Evolutionary conservation across 352 stramenopile genomes (phyloP).

Genomic region (Pythium scleroteichum): DNA sequence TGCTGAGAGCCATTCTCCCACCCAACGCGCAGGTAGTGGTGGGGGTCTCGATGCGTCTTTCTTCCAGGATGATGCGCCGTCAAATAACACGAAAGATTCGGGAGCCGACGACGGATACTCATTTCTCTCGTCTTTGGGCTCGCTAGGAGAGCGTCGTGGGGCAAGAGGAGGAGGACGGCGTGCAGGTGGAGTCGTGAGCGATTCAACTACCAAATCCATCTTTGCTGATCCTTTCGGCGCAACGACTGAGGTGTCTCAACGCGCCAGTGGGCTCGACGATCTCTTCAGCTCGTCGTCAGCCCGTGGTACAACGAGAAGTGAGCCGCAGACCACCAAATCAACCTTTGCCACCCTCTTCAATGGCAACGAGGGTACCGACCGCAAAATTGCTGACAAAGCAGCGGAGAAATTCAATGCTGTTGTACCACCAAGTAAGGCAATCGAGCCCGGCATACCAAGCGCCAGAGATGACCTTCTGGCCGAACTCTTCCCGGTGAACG

Average conservation of each 20-base stretch:
- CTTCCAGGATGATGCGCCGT: slow-evolving; percentile 25
- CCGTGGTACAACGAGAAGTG: background rate
- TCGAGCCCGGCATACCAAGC: background rate
- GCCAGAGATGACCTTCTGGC: slow-evolving; percentile 23
- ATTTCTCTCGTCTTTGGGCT: slow-evolving; percentile 19
- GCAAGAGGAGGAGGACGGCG: slow-evolving; percentile 8
- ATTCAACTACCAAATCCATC: slow-evolving; percentile 3
- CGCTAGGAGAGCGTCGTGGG: slow-evolving; percentile 11
- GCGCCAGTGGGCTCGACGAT: slow-evolving; percentile 18
- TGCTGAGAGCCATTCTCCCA: too few species aligned
- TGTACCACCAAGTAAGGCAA: too few species aligned
- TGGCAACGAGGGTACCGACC: background rate
- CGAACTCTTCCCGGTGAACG: slow-evolving; percentile 18
- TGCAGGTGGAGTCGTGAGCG: background rate
- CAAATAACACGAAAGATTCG: background rate
- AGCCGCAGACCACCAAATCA: slow-evolving; percentile 8
- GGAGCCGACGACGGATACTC: slow-evolving; percentile 10
- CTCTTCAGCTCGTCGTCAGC: slow-evolving; percentile 21
- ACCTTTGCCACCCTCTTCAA: slow-evolving; percentile 30
- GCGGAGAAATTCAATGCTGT: too few species aligned
- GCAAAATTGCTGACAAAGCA: background rate
- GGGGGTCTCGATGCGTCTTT: slow-evolving; percentile 25
- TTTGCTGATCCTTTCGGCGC: slow-evolving; percentile 28
- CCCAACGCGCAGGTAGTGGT: background rate
- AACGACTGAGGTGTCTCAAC: background rate